Base-by-base conservation (phyloP, 2,329 filamentous ascomycete genomes). In the Diaporthe humulicola region DNA sequence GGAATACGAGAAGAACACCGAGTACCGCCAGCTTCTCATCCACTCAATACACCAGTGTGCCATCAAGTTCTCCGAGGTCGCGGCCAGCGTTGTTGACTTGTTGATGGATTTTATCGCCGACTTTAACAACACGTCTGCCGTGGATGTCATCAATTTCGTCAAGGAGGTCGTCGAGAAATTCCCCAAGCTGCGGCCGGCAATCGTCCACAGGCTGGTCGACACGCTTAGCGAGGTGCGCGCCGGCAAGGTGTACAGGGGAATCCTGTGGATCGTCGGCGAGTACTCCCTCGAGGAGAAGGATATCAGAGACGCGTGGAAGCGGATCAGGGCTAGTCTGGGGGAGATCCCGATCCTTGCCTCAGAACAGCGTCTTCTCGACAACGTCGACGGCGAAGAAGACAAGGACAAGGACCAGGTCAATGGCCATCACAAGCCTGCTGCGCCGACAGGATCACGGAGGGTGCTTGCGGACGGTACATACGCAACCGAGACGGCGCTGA, bases 141-240 rank as follows among this genome's bases (percentile, higher is more conserved):
- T 99, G 40, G 97, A 99, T 84, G 96, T 99, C 71, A 98, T 99
- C 81, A 96, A 95, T 73, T 99, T 99, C 82, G 96, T 99, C 77
- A 99, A 99, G 86, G 97, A 99, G 83, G 97, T 99, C 4, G 96
- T 98, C 9, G 97, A 99, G 86, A 98, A 98, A 81, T 99, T 98
- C 87, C 97, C 97, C 10, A 92, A 94, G 79, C 90, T 99, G 74
- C 93, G 97, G 76, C 91, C 93, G 45, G 94, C 94, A 0, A 98
- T 99, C 79, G 93, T 98, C 9, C 92, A 94, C 80, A 93, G 96
- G 76, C 88, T 99, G 22, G 96, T 98, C 9, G 93, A 94, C 19
- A 98, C 97, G 1, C 88, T 99, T 58, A 93, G 93, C 79, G 97
- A 99, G 84, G 97, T 99, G 36, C 93, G 97, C 75, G 96, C 97